Conservation (phyloP, 169 alveolate species). For the Pseudocohnilembus persalinus region DNA sequence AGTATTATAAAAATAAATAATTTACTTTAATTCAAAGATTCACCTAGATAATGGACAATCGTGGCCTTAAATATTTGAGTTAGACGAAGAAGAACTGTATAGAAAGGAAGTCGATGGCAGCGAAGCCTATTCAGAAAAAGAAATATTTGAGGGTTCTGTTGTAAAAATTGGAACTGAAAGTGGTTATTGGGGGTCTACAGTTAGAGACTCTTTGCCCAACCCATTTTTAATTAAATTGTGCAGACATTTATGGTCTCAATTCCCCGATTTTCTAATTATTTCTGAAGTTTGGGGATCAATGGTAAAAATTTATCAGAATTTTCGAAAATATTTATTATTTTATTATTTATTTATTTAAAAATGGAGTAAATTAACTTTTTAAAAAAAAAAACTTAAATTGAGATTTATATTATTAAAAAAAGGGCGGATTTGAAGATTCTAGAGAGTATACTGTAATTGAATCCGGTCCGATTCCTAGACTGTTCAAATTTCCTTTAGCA, state of each 20-base stretch:
- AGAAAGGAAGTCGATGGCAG: conserved; percentile 87
- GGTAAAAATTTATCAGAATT: conserved; percentile 37
- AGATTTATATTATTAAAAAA: too few species aligned
- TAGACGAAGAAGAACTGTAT: conserved; percentile 78
- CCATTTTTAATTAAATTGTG: conserved; percentile 86
- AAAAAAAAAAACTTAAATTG: too few species aligned
- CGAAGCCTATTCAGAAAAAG: conserved; percentile 79
- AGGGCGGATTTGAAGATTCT: conserved; percentile 6
- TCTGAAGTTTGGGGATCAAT: conserved; percentile 86
- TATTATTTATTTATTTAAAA: conserved; percentile 35
- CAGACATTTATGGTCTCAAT: conserved; percentile 77
- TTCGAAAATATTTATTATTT: conserved; percentile 61
- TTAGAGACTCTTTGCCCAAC: conserved; percentile 75
- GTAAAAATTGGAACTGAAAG: conserved; percentile 71
- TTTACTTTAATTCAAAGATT: conserved; percentile 39
- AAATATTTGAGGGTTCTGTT: conserved; percentile 84
- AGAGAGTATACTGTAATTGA: conserved; percentile 35
- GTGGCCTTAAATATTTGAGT: conserved; percentile 84
- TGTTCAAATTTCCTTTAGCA: conserved; percentile 77
- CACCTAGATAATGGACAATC: conserved; percentile 83
- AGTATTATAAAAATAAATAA: too few species aligned
- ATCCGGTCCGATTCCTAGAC: conserved; percentile 75
- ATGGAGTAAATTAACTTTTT: too few species aligned
- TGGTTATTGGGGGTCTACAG: conserved; percentile 78
- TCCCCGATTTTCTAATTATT: conserved; percentile 80